Conservation (phyloP, 1,284 basidiomycete species). For the Fomitopsis palustris region DNA sequence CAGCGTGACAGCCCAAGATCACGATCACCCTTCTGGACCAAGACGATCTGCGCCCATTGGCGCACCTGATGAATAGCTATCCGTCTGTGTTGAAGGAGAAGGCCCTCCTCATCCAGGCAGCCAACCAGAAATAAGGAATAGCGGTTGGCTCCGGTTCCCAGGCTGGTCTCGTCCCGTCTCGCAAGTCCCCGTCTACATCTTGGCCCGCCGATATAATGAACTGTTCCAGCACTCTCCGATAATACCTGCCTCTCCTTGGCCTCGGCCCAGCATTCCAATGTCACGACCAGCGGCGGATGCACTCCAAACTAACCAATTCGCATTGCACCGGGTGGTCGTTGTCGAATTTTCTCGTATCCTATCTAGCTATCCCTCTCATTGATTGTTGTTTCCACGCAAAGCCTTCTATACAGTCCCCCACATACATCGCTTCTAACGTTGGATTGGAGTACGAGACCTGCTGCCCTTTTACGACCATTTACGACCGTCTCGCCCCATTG, state of each 20-base stretch:
- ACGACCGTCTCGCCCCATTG: slow-evolving; percentile 8
- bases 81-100: slow-evolving; percentile 80
- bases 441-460: background rate
- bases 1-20: slow-evolving; percentile 58
- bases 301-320: background rate
- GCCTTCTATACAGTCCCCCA: slow-evolving; percentile 1
- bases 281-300: background rate
- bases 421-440: slow-evolving; percentile 5
- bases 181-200: background rate
- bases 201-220: background rate
- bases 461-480: slow-evolving; percentile 17
- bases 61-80: slow-evolving; percentile 86
- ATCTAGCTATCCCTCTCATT: slow-evolving; percentile 2
- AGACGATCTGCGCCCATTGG: slow-evolving; percentile 79
- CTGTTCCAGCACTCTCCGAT: background rate
- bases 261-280: background rate
- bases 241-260: background rate
- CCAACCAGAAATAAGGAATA: slow-evolving; percentile 26
- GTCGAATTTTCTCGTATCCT: background rate
- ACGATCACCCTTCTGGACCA: slow-evolving; percentile 81
- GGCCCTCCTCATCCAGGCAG: slow-evolving; percentile 39
- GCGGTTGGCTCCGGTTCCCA: background rate
- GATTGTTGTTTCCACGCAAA: slow-evolving; percentile 6
- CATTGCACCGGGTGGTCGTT: slow-evolving; percentile 10
- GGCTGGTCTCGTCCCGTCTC: background rate